These are phyloP conservation scores for Dentipellis fragilis DNA, from an alignment of 768 basidiomycete genomes.

Conservation along the genomic window DNA sequence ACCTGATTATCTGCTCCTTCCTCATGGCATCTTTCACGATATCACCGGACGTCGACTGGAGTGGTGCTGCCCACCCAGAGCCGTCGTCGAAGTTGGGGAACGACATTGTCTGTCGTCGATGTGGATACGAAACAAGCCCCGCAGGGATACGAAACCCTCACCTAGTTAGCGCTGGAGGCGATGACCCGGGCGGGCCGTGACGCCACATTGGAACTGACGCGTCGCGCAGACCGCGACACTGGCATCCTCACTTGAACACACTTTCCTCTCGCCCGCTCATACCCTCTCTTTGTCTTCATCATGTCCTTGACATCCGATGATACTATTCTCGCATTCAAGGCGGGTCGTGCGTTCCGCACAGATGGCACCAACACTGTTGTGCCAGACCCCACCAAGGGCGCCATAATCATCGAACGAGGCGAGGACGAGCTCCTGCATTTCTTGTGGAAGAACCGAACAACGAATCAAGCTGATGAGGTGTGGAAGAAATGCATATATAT, in stretches of 20 bases:
- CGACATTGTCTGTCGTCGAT: neutral
- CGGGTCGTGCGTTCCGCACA: constrained; percentile 67
- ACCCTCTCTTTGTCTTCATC: neutral
- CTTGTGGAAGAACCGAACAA: constrained; percentile 66
- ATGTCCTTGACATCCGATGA: neutral
- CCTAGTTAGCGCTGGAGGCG: neutral
- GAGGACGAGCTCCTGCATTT: constrained; percentile 76
- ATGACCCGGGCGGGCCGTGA: neutral
- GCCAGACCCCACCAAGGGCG: constrained; percentile 60
- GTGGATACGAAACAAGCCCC: neutral
- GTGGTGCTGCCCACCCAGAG: constrained; percentile 13
- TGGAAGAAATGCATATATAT: constrained; percentile 1
- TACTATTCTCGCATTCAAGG: constrained; percentile 42
- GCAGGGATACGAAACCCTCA: too few relatives aligned
- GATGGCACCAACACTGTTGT: constrained; percentile 61
- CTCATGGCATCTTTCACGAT: constrained; percentile 65
- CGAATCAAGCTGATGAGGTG: constrained; percentile 54
- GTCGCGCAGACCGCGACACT: constrained; percentile 1
- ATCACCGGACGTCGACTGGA: constrained; percentile 38
- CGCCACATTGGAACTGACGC: constrained; percentile 2
- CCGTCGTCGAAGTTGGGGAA: constrained; percentile 9
- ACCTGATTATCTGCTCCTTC: constrained; percentile 77
- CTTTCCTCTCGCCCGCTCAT: neutral
- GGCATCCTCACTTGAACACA: neutral
- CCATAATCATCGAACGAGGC: constrained; percentile 53